phyloP scores from a whole-genome alignment of 2,329 filamentous ascomycete genomes.

The Elsinoe australis region DNA sequence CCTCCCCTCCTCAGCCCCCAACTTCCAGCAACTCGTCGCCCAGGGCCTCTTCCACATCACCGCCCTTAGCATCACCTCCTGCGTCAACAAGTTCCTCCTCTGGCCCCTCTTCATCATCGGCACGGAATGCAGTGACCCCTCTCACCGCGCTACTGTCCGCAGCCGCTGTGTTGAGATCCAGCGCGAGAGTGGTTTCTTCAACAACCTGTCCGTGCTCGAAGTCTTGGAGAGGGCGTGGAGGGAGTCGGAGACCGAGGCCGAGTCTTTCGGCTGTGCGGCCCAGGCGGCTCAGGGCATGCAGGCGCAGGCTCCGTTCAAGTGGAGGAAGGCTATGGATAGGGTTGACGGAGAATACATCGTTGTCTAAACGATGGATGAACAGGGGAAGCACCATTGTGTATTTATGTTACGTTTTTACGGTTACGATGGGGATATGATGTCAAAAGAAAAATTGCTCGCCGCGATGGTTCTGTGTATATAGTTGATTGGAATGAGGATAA shows the following conservation, averaged over 20 bases:
- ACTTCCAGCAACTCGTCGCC: constrained; percentile 75
- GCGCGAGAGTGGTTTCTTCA: constrained; percentile 83
- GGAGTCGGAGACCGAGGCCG: constrained; percentile 24
- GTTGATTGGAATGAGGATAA: too few species aligned
- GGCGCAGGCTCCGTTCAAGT: constrained; percentile 34
- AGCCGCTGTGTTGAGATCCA: constrained; percentile 79
- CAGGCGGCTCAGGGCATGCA: too few species aligned
- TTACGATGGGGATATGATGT: too few species aligned
- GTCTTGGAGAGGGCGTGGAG: constrained; percentile 79
- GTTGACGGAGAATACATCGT: constrained; percentile 47
- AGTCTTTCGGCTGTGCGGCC: constrained; percentile 18
- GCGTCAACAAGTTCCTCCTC: constrained; percentile 78
- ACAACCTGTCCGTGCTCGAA: constrained; percentile 79
- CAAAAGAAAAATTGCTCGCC: too few species aligned
- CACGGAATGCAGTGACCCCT: constrained; percentile 76
- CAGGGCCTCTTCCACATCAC: constrained; percentile 78
- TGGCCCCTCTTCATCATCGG: constrained; percentile 91
- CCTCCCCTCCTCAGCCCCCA: constrained; percentile 62
- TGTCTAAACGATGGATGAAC: too few species aligned
- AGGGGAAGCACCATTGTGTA: too few species aligned
- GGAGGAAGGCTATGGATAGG: constrained; percentile 45
- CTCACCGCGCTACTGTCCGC: constrained; percentile 71
- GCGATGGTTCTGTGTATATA: too few species aligned
- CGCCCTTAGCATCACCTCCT: constrained; percentile 62
- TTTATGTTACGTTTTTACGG: too few species aligned